These are phyloP conservation scores for Populus deltoides DNA, from an alignment of 345 rosid genomes.

Conservation along the genomic window DNA sequence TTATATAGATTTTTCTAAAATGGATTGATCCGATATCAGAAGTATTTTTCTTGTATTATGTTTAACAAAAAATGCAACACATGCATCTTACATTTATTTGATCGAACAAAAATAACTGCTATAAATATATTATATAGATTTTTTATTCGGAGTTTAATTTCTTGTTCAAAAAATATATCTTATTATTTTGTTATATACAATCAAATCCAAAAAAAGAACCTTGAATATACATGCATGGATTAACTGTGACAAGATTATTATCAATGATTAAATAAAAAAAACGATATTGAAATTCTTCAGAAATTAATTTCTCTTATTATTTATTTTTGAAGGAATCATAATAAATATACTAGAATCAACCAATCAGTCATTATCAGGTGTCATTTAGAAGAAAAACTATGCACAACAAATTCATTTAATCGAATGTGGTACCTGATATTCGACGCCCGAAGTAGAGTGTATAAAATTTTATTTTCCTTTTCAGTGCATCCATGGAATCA, in stretches of 20 bases:
- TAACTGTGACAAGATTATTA: background rate
- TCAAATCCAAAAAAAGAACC: background rate
- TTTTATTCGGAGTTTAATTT: too few relatives aligned
- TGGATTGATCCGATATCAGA: too few relatives aligned
- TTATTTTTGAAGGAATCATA: background rate
- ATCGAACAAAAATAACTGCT: too few relatives aligned
- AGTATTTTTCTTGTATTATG: too few relatives aligned
- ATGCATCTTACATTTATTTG: too few relatives aligned
- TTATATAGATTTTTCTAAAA: too few relatives aligned
- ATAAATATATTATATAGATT: too few relatives aligned
- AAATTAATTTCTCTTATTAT: too few relatives aligned
- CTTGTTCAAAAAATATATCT: too few relatives aligned
- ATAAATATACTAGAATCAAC: background rate
- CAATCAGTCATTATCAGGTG: background rate
- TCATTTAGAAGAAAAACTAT: background rate
- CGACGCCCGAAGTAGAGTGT: background rate
- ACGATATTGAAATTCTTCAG: too few relatives aligned
- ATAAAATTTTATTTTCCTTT: too few relatives aligned
- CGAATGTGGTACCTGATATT: background rate
- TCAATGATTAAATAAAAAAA: background rate
- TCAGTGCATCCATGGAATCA: background rate
- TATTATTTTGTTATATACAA: background rate
- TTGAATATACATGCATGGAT: background rate
- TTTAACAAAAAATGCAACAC: too few relatives aligned
- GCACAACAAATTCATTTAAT: background rate